These are phyloP conservation scores for Trichocladium uniseriatum DNA, from an alignment of 495 filamentous ascomycete genomes.

Conservation along the genomic window DNA sequence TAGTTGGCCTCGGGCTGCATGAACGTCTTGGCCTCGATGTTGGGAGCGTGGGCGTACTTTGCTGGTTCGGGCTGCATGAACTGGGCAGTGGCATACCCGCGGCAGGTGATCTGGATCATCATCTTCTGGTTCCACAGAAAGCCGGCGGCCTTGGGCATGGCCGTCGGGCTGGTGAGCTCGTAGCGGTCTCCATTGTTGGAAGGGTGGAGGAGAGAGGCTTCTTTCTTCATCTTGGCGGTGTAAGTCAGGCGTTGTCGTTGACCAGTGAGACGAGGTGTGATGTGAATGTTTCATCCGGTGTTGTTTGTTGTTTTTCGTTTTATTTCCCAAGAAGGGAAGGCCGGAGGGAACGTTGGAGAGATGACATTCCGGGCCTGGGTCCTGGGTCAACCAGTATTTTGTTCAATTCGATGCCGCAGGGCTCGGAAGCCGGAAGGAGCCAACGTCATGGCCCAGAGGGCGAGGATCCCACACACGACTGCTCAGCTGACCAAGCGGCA, in stretches of 20 bases:
- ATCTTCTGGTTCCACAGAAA: slow-evolving; percentile 54
- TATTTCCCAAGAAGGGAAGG: no score
- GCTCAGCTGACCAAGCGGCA: slow-evolving; percentile 26
- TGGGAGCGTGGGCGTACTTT: slow-evolving; percentile 48
- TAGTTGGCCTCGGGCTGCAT: slow-evolving; percentile 53
- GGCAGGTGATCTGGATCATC: slow-evolving; percentile 51
- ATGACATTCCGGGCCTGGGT: no score
- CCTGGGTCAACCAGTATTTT: slow-evolving; percentile 1
- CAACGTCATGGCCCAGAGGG: slow-evolving; percentile 14
- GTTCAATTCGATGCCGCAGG: neutral
- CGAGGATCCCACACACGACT: slow-evolving; percentile 4
- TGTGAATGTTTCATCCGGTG: no score
- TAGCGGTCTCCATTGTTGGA: slow-evolving; percentile 45
- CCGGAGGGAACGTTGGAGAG: no score
- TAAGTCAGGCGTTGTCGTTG: no score
- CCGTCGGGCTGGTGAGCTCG: slow-evolving; percentile 46
- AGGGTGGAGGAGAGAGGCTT: slow-evolving; percentile 30
- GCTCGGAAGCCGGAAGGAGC: slow-evolving; percentile 9
- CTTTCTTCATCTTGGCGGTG: slow-evolving; percentile 23
- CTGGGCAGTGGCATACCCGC: slow-evolving; percentile 47
- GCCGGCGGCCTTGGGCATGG: slow-evolving; percentile 45
- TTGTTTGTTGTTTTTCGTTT: no score
- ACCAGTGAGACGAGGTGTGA: no score
- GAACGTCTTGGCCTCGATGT: slow-evolving; percentile 49
- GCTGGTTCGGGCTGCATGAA: slow-evolving; percentile 53